These are phyloP conservation scores for Kwoniella dendrophila DNA, from an alignment of 768 basidiomycete genomes.

Conservation along the genomic window DNA sequence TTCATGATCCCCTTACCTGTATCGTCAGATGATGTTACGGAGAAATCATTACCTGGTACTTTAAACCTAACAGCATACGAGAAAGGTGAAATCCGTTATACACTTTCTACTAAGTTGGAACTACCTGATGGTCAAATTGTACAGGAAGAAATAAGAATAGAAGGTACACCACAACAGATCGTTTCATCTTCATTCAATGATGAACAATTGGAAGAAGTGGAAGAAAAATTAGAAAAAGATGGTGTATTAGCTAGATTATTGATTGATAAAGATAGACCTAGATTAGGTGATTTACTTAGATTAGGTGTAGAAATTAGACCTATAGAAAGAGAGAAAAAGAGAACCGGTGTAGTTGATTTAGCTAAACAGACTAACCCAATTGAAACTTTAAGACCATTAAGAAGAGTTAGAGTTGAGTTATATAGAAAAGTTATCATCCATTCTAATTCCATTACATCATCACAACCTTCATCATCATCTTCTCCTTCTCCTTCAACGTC, in stretches of 20 bases:
- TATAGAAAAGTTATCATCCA: conserved; percentile 37
- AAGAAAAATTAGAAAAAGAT: conserved; percentile 31
- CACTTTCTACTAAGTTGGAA: conserved; percentile 31
- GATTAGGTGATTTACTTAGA: conserved; percentile 41
- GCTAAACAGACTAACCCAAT: conserved; percentile 34
- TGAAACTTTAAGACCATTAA: conserved; percentile 37
- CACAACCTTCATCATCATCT: not conserved
- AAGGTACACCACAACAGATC: conserved; percentile 44
- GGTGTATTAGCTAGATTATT: conserved; percentile 40
- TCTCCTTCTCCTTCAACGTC: conserved; percentile 15
- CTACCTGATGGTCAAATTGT: conserved; percentile 22
- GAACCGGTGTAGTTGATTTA: conserved; percentile 31
- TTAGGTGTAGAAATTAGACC: conserved; percentile 49
- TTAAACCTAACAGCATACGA: conserved; percentile 40
- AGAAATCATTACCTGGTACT: conserved; percentile 41
- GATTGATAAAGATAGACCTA: conserved; percentile 33
- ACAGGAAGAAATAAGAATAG: conserved; percentile 28
- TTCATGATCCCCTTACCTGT: conserved; percentile 42
- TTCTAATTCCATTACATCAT: not conserved
- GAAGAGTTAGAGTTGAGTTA: conserved; percentile 50
- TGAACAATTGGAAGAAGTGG: conserved; percentile 25
- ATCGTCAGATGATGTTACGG: not conserved
- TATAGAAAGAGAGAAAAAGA: conserved; percentile 30
- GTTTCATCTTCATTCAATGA: conserved; percentile 1
- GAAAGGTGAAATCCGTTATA: conserved; percentile 44